Evolutionary conservation across 306 rosid genomes (phyloP), one percentile per base, ranked within the genome.

Genomic region (Senna siamea): DNA sequence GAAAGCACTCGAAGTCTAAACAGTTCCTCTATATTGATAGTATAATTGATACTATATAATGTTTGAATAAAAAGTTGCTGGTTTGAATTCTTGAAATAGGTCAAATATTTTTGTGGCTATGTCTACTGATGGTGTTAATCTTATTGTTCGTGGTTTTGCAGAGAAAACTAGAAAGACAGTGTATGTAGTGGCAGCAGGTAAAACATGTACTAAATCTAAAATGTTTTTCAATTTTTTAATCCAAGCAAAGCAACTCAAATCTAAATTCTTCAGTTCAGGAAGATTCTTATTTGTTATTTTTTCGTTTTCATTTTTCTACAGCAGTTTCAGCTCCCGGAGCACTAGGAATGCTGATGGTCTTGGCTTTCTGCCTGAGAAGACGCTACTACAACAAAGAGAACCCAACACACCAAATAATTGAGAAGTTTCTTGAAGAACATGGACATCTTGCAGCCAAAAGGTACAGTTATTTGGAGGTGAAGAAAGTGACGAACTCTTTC

Each of bases 401-500:
- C 55, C 76, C 63, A 1, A 35, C 81, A 26, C 68, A 78, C 47
- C 64, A 35, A 74, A 48, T 74, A 37, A 58, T 84, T 9, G 83
- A 85, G 83, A 58, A 57, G 18, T 85, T 84, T 28, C 72, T 85
- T 0, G 73, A 58, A 18, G 50, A 61, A 2, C 51, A 81, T 48
- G 85, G 79, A n/a, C 85, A 78, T 14, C 61, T 81, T 35, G 52
- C 71, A 5, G 66, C 74, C 28, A 81, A 60, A 60, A 81, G 85
- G 48, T 85, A 59, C 63, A 78, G 35, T 23, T 85, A 85, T 46
- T 26, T 38, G 14, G 85, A 81, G 15, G 50, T 81, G 17, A 81
- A 78, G 81, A 74, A 81, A 32, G 70, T 79, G 11, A 78, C 88
- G 12, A 78, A 66, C 56, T 64, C 76, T 51, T 84, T 84, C 85